Percentiles rank a stretch among this genome's conserved stretches.
phyloP scores from a whole-genome alignment of 2,329 filamentous ascomycete genomes.

The Fusarium sp. region DNA sequence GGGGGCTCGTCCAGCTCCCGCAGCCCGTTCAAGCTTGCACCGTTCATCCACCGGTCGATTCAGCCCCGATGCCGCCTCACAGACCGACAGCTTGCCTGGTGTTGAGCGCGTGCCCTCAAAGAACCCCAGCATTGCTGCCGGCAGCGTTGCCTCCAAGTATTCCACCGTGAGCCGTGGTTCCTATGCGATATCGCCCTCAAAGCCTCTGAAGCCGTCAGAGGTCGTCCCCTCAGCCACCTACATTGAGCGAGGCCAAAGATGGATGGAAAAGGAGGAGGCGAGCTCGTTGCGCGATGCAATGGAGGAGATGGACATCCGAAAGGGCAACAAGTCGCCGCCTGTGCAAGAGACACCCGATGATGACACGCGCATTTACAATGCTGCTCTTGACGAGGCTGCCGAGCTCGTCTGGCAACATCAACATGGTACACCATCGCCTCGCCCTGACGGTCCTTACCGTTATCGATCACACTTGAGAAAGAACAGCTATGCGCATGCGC shows the following conservation, averaged over 20 bases:
- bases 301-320: conserved; percentile 72
- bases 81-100: conserved; percentile 37
- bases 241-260: conserved; percentile 75
- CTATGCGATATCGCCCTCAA: conserved; percentile 54
- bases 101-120: conserved; percentile 44
- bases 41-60: conserved; percentile 45
- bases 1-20: conserved; percentile 46
- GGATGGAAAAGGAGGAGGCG: conserved; percentile 83
- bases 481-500: conserved; percentile 73
- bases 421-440: conserved; percentile 61
- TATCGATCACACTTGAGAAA: conserved; percentile 74
- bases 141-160: conserved; percentile 60
- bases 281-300: conserved; percentile 73
- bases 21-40: conserved; percentile 37
- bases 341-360: conserved; percentile 51
- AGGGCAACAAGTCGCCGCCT: conserved; percentile 42
- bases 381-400: conserved; percentile 77
- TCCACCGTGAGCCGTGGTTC: conserved; percentile 62
- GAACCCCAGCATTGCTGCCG: conserved; percentile 52
- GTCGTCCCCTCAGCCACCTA: conserved; percentile 72
- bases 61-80: conserved; percentile 46
- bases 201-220: conserved; percentile 63
- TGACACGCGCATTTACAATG: conserved; percentile 71
- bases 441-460: conserved; percentile 69
- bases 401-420: conserved; percentile 81